Percentiles rank a stretch among this genome's conserved stretches.
Evolutionary conservation across 108 stramenopile genomes (phyloP).

Genomic region (Stephanodiscus triporus): DNA sequence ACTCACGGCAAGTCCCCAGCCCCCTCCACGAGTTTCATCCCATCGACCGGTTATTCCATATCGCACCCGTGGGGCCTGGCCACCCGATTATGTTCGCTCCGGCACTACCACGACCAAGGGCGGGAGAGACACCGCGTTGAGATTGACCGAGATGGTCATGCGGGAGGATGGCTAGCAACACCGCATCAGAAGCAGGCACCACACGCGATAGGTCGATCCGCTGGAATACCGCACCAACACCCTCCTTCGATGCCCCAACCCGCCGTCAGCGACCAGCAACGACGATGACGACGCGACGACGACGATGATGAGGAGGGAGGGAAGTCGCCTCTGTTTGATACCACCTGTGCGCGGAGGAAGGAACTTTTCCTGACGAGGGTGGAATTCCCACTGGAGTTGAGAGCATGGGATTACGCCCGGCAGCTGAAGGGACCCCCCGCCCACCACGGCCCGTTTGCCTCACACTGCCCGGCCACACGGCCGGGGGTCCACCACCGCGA

Average conservation of each 20-base stretch:
- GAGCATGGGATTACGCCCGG: too few relatives aligned
- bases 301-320: background rate
- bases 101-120: conserved; percentile 59
- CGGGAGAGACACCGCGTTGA: background rate
- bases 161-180: conserved; percentile 49
- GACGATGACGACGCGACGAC: background rate
- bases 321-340: conserved; percentile 31
- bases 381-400: too few relatives aligned
- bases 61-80: conserved; percentile 74
- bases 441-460: too few relatives aligned
- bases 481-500: too few relatives aligned
- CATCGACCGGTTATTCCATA: conserved; percentile 69
- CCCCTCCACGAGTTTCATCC: conserved; percentile 35
- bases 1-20: conserved; percentile 42
- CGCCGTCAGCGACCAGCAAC: background rate
- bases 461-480: too few relatives aligned
- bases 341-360: conserved; percentile 55
- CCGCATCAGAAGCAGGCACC: conserved; percentile 58
- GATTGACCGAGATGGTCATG: too few relatives aligned
- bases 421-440: too few relatives aligned
- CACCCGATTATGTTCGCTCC: conserved; percentile 65
- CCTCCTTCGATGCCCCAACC: conserved; percentile 18
- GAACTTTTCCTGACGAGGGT: conserved; percentile 36
- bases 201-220: conserved; percentile 75
- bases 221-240: conserved; percentile 73